phyloP scores from a whole-genome alignment of 2,329 filamentous ascomycete species.

The Pestalotiopsis sp. region DNA sequence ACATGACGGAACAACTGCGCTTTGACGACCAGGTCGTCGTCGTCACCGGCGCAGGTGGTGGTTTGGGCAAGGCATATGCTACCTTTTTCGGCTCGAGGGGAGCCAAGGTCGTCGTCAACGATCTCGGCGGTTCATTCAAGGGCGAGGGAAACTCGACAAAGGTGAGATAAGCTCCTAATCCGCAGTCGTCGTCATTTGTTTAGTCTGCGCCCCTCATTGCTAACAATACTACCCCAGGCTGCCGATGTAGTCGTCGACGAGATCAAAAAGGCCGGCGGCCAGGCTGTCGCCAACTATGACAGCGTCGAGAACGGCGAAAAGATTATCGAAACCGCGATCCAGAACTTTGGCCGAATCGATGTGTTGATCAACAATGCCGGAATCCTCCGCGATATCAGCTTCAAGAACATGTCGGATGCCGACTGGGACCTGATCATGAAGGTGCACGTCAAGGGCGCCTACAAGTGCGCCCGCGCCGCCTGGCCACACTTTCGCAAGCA shows the following conservation, averaged over 20 bases:
- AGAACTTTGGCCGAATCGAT: conserved; percentile 84
- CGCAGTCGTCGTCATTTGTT: not conserved
- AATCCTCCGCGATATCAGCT: conserved; percentile 91
- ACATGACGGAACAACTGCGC: conserved; percentile 50
- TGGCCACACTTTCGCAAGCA: conserved; percentile 99
- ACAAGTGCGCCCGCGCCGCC: conserved; percentile 92
- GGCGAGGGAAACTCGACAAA: conserved; percentile 87
- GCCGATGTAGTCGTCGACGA: conserved; percentile 83
- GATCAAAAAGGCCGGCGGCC: conserved; percentile 86
- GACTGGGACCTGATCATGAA: conserved; percentile 96
- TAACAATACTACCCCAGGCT: conserved; percentile 50
- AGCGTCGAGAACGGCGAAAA: conserved; percentile 89
- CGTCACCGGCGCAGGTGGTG: conserved; percentile 83
- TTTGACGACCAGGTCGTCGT: conserved; percentile 90
- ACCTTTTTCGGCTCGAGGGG: conserved; percentile 90
- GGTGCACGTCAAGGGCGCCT: conserved; percentile 91
- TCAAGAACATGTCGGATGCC: conserved; percentile 97
- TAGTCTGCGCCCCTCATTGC: not conserved
- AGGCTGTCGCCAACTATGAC: conserved; percentile 98
- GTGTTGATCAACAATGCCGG: conserved; percentile 97
- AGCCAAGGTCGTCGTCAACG: conserved; percentile 95
- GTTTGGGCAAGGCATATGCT: conserved; percentile 80
- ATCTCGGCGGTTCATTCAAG: conserved; percentile 90
- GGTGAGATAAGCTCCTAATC: conserved; percentile 51
- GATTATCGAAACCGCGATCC: conserved; percentile 89